Base-by-base conservation (phyloP, 1,139 yeast species). In the Protomyces arabidopsidicola region DNA sequence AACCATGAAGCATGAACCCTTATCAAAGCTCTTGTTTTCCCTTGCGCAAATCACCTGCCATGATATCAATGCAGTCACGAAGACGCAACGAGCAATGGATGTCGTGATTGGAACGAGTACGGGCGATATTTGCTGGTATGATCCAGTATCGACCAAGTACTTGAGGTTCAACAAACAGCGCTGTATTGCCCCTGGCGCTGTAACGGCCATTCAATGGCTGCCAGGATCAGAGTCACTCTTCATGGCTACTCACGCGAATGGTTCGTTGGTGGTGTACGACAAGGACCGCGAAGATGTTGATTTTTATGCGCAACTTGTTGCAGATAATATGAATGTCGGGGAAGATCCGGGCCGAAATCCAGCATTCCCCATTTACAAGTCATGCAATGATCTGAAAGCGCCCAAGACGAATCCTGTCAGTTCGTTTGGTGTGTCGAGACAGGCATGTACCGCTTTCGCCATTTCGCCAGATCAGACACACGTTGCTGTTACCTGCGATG, bases 381-480 rank as follows among this genome's bases (percentile, higher is more conserved):
- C 68, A 27, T 59, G 66, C 35, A 55, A 55, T 36, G 71, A 58
- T 69, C 70, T 61, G 57, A 58, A 62, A 34, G 67, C 56, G 48
- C 48, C 48, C 48, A 65, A 70, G 64, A 59, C 64, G 60, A 80
- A 81, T 67, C 83, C 84, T 4, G 75, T 86, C 31, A 85, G 87
- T 0, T 88, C 85, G 69, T 82, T 84, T 72, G 84, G 84, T 67
- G 70, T 87, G 14, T 80, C 88, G 31, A 81, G 82, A 67, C 80
- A 81, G 65, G 82, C 90, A 1, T 79, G 87, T 45, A 81, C 85
- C 0, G 76, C 79, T 20, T 74, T 82, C 14, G 72, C 77, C 36
- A 75, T 78, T 55, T 87, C 88, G 22, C 82, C 84, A 12, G 69
- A 81, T 24, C 72, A 72, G 27, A 67, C 69, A 16, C 67, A 76